Conservation (phyloP, 805 yeast genomes). For the Starmerella khaoyaiensis region DNA sequence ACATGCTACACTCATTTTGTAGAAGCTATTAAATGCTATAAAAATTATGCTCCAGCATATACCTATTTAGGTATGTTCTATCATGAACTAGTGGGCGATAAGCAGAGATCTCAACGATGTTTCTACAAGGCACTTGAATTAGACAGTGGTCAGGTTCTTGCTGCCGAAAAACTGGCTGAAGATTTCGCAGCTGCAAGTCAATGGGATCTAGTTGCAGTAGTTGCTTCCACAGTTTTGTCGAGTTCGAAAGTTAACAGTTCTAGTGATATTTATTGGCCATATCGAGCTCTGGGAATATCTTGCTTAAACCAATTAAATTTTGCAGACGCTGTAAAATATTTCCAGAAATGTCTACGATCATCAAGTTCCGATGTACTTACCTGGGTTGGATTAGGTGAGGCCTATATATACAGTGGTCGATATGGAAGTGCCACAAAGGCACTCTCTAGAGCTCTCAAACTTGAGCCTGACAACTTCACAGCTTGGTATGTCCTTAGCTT, state of each 20-base stretch:
- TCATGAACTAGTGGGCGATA: constrained; percentile 43
- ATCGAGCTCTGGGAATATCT: constrained; percentile 70
- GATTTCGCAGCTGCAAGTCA: constrained; percentile 55
- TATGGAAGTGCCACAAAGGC: constrained; percentile 78
- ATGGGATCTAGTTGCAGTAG: constrained; percentile 73
- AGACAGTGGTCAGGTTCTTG: constrained; percentile 57
- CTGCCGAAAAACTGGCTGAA: constrained; percentile 61
- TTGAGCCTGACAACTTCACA: constrained; percentile 45
- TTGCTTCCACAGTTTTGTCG: constrained; percentile 52
- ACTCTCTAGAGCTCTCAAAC: constrained; percentile 47
- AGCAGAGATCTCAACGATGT: constrained; percentile 64
- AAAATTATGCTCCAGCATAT: constrained; percentile 63
- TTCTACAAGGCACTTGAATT: constrained; percentile 82
- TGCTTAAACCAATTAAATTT: constrained; percentile 58
- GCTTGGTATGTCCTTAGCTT: constrained; percentile 56
- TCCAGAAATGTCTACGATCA: constrained; percentile 71
- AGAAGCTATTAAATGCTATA: constrained; percentile 48
- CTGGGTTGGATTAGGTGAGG: constrained; percentile 97
- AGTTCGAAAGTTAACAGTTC: constrained; percentile 35
- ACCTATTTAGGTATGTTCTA: constrained; percentile 73
- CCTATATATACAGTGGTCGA: constrained; percentile 74
- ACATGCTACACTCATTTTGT: constrained; percentile 44
- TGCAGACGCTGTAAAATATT: constrained; percentile 72
- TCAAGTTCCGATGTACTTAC: constrained; percentile 52
- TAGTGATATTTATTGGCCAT: constrained; percentile 53